Percentiles rank a stretch among this genome's conserved stretches.
Evolutionary conservation across 306 rosid genomes (phyloP).

Genomic region (Parietaria judaica): DNA sequence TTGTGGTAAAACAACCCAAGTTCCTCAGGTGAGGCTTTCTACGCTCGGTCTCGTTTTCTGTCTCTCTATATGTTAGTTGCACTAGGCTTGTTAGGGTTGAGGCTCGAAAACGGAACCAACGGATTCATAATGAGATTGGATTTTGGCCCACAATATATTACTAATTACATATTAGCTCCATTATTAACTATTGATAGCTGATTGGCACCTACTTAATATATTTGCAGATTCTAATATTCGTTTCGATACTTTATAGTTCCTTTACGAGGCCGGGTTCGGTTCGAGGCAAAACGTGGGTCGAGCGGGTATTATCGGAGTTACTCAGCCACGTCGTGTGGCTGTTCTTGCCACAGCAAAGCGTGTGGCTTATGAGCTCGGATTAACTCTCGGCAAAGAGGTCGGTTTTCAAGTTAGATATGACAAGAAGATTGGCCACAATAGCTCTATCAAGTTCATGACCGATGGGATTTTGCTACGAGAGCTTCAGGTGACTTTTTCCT

Average conservation of each 20-base stretch:
- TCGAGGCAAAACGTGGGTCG: constrained; percentile 37
- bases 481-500: constrained; percentile 60
- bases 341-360: constrained; percentile 92
- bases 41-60: constrained; percentile 3
- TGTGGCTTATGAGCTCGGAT: constrained; percentile 83
- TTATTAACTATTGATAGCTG: no score
- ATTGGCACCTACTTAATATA: no score
- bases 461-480: constrained; percentile 92
- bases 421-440: constrained; percentile 64
- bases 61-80: no score
- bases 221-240: neutral
- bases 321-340: constrained; percentile 96
- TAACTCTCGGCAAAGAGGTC: constrained; percentile 66
- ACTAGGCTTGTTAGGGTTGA: no score
- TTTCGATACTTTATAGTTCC: constrained; percentile 41
- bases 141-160: no score
- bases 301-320: constrained; percentile 72
- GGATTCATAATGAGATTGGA: no score
- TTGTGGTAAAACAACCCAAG: constrained; percentile 99
- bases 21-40: constrained; percentile 63
- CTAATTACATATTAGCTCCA: no score
- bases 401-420: constrained; percentile 95
- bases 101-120: no score
- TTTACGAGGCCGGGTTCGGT: constrained; percentile 89
- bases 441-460: constrained; percentile 93